These are phyloP conservation scores for Neonectria coccinea DNA, from an alignment of 2,329 filamentous ascomycete species.

Conservation along the genomic window DNA sequence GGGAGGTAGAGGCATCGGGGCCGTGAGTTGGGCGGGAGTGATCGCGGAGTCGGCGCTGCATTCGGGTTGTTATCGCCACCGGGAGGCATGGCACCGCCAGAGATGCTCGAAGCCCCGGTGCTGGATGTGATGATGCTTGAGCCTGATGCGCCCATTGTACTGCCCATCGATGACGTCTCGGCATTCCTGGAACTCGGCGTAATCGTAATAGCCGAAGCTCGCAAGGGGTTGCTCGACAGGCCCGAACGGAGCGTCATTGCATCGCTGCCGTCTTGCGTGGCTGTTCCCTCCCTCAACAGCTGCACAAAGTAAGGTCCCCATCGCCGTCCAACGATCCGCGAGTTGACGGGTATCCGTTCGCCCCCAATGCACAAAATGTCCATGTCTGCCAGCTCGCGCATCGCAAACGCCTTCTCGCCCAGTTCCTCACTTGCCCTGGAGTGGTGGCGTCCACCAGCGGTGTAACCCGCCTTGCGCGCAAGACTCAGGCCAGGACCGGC, in stretches of 20 bases:
- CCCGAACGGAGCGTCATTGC: constrained; percentile 79
- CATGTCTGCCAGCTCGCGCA: constrained; percentile 95
- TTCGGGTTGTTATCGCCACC: constrained; percentile 62
- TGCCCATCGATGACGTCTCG: constrained; percentile 60
- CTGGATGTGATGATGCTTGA: constrained; percentile 55
- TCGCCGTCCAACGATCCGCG: constrained; percentile 83
- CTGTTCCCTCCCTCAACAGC: constrained; percentile 83
- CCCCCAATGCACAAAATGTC: constrained; percentile 93
- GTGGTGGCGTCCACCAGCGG: constrained; percentile 80
- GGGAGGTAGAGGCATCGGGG: constrained; percentile 92
- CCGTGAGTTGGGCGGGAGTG: constrained; percentile 71
- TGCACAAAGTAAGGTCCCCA: constrained; percentile 98
- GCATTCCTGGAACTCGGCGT: constrained; percentile 72
- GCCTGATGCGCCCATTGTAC: constrained; percentile 56
- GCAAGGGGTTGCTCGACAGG: constrained; percentile 67
- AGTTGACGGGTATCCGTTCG: constrained; percentile 93
- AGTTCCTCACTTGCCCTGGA: constrained; percentile 85
- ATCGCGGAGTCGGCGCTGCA: constrained; percentile 67
- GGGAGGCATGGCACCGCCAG: constrained; percentile 50
- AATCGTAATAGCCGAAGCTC: constrained; percentile 88
- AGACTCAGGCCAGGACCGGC: constrained; percentile 67
- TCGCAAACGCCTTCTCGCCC: constrained; percentile 80
- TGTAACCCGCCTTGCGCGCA: constrained; percentile 70
- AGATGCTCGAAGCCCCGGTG: constrained; percentile 59
- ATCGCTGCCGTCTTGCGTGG: constrained; percentile 78